Conservation (phyloP, 2,329 filamentous ascomycete genomes). For the Beauveria bassiana region DNA sequence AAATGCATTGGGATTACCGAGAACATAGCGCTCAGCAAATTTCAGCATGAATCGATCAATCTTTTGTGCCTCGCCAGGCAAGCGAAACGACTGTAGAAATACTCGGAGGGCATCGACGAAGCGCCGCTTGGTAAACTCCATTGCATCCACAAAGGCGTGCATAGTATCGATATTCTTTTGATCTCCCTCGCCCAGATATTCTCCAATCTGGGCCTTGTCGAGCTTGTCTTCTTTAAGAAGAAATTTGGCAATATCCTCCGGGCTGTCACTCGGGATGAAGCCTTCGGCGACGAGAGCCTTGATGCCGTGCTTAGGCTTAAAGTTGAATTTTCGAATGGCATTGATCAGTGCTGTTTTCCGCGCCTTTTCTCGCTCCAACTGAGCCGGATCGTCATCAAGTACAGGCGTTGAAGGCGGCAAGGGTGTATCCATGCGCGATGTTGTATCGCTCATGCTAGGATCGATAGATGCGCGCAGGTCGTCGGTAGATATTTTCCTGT, state of each 20-base stretch:
- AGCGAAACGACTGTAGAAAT: constrained; percentile 88
- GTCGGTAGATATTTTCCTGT: constrained; percentile 31
- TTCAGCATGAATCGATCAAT: constrained; percentile 99
- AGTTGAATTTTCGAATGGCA: constrained; percentile 88
- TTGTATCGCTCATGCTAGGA: constrained; percentile 47
- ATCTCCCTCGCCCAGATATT: constrained; percentile 91
- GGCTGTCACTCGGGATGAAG: constrained; percentile 73
- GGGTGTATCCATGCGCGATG: constrained; percentile 53
- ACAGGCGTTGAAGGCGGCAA: constrained; percentile 58
- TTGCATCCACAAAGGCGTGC: constrained; percentile 93
- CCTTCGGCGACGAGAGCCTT: constrained; percentile 76
- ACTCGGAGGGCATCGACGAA: constrained; percentile 89
- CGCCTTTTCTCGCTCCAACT: constrained; percentile 92
- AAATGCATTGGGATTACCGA: constrained; percentile 92
- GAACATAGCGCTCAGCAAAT: constrained; percentile 92
- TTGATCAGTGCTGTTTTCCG: constrained; percentile 87
- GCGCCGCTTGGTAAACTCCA: constrained; percentile 86
- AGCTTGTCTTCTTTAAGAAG: constrained; percentile 73
- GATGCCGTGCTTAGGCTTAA: constrained; percentile 91
- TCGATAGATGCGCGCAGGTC: constrained; percentile 61
- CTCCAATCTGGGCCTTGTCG: constrained; percentile 87
- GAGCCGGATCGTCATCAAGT: constrained; percentile 81
- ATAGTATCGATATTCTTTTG: constrained; percentile 91
- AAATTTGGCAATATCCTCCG: constrained; percentile 79
- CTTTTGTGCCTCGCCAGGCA: constrained; percentile 95